Evolutionary conservation across 2,329 filamentous ascomycete genomes (phyloP), one percentile per base, ranked within the genome.

Genomic region (Claviceps sp.): DNA sequence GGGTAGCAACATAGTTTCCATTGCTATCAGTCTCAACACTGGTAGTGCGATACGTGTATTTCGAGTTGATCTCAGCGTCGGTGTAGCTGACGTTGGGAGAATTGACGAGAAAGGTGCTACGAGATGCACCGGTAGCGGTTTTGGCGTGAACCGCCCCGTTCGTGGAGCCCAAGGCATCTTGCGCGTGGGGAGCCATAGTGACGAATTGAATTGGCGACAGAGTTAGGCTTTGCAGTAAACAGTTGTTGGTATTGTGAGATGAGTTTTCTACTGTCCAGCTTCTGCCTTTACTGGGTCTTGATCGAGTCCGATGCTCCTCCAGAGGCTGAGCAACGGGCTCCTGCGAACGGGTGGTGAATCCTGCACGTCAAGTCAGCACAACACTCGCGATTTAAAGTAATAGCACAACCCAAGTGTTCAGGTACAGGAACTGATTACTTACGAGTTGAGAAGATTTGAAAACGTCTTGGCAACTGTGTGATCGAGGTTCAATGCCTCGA

Each of bases 381-480:
- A 17, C 4, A 26, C 13, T 45, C 41, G 6, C 24, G 17, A 7
- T 22, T 43, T 13, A 19, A 22, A 34, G 7, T 13, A 5, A 10
- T 17, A 22, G 5, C 17, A 49, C 17, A 34, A 2, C 24, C 6
- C 24, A 13, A 17, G 14, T 30, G 4, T 24, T 19, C 6, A 11
- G 19, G 19, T 14, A 24, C 40, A 8, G 17, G 10, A 13, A 11
- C 16, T 11, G 40, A 17, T 13, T 11, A 67, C 89, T 70, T 80
- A 95, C 90, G 89, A 95, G 81, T 93, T 93, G 63, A 96, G 85
- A 64, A 94, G 85, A 76, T 95, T 96, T 78, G 89, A 91, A 85
- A 95, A 96, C 90, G 89, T 95, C 75, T 87, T 95, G 88, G 80
- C 85, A 84, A 72, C 69, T 70, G 65, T 65, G 70, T 73, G 82